A percentile compares a stretch with the other conserved stretches of the same genome.
Evolutionary conservation across 345 rosid species (phyloP).

Genomic region (Xanthoceras sorbifolium): DNA sequence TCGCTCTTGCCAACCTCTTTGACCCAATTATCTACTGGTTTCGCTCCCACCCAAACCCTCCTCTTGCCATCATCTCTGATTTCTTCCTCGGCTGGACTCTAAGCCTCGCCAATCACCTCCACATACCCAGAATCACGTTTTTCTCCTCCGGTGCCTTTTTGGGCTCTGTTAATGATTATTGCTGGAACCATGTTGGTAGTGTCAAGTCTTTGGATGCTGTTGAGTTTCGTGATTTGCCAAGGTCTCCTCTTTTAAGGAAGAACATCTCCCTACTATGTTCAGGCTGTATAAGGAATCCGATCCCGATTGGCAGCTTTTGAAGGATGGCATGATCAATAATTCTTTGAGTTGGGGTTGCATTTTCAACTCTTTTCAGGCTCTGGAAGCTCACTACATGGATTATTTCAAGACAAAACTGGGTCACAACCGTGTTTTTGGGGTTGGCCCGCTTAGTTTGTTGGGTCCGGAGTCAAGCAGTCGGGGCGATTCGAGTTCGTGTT

Average conservation of each 20-base stretch:
- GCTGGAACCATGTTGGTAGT: constrained; percentile 32
- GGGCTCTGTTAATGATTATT: constrained; percentile 25
- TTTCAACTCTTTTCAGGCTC: constrained; percentile 45
- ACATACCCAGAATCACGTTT: constrained; percentile 51
- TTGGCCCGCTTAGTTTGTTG: constrained; percentile 52
- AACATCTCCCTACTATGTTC: constrained; percentile 52
- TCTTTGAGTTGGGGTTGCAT: constrained; percentile 46
- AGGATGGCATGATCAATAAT: constrained; percentile 36
- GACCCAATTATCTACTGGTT: constrained; percentile 59
- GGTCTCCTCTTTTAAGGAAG: constrained; percentile 44
- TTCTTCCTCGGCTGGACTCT: constrained; percentile 77
- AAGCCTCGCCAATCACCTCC: constrained; percentile 35
- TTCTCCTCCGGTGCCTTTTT: constrained; percentile 46
- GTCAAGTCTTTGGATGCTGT: constrained; percentile 26
- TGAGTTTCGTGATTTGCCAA: constrained; percentile 45
- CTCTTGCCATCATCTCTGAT: constrained; percentile 65
- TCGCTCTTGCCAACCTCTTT: constrained; percentile 45
- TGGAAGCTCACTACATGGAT: constrained; percentile 45
- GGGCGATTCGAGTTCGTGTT: not conserved
- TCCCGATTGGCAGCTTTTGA: constrained; percentile 36
- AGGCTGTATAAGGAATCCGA: constrained; percentile 26
- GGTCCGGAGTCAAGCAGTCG: constrained; percentile 29
- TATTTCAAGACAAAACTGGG: constrained; percentile 41
- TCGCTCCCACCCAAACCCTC: constrained; percentile 53
- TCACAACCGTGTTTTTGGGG: constrained; percentile 48